Evolutionary conservation across 306 rosid genomes (phyloP).

Genomic region (Ammopiptanthus mongolicus): DNA sequence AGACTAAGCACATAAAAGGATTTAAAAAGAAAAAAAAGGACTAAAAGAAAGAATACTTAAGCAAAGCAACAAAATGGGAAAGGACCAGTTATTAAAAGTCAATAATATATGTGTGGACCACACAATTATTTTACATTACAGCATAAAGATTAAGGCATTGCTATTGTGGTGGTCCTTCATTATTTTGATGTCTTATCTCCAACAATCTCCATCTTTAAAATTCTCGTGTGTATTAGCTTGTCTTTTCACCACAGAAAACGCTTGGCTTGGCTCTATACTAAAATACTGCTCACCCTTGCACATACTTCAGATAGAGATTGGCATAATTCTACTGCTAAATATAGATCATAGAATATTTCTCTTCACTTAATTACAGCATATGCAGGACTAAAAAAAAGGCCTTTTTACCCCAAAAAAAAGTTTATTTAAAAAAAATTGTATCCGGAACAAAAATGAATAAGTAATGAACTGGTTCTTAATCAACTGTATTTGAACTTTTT

Average conservation of each 20-base stretch:
- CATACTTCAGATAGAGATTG: not conserved
- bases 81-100: constrained; percentile 24
- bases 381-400: not conserved
- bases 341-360: not conserved
- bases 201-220: constrained; percentile 35
- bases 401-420: not conserved
- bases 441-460: not conserved
- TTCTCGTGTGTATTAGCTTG: constrained; percentile 24
- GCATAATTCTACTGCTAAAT: not conserved
- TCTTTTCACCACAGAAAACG: not conserved
- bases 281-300: not conserved
- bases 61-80: constrained; percentile 18
- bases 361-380: not conserved
- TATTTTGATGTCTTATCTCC: constrained; percentile 25
- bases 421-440: too few species aligned
- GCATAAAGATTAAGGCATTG: constrained; percentile 53
- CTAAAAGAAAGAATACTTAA: not conserved
- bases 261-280: not conserved
- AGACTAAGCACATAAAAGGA: not conserved
- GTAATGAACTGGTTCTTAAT: too few species aligned
- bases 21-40: not conserved
- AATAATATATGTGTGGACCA: constrained; percentile 47
- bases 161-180: constrained; percentile 51
- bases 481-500: too few species aligned
- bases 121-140: constrained; percentile 53